Base-by-base conservation (phyloP, 75 land plant genomes). In the Cunninghamia lanceolata region DNA sequence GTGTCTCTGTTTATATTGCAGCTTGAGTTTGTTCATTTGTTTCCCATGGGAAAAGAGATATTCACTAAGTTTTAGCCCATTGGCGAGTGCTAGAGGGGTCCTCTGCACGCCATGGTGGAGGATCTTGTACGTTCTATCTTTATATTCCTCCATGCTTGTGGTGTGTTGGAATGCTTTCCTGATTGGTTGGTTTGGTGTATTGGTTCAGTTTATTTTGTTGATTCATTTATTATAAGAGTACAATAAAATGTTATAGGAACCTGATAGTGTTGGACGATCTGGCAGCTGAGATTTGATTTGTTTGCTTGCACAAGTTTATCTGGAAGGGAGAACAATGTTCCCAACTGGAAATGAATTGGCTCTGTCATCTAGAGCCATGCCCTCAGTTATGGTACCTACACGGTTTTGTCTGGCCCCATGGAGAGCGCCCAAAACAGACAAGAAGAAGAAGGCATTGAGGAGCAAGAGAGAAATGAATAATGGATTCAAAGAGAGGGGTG, bases 371-470 rank as follows among this genome's bases (percentile, higher is more conserved):
- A 47, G 85, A 68, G 91, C 89, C 59, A 66, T 43, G 6, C 87
- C 78, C 16, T 21, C 86, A 53, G 83, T 82, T 14, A 32, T 91
- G 66, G 85, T 95, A 39, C 94, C 95, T 16, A 90, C 86, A 40
- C 89, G 91, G n/a, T 96, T 96, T 85, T n/a, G 92, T 94, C 11
- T 96, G 98, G 98, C 95, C 95, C 66, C 89, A 96, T 89, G 98
- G 98, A 11, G 98, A 97, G 0, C 88, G 91, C n/a, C 90, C n/a
- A n/a, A n/a, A n/a, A n/a, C n/a, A n/a, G n/a, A n/a, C n/a, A n/a
- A n/a, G n/a, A n/a, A n/a, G n/a, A n/a, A n/a, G n/a, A n/a, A n/a
- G n/a, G n/a, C n/a, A n/a, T n/a, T n/a, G n/a, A n/a, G n/a, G n/a
- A n/a, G n/a, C n/a, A n/a, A n/a, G n/a, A n/a, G n/a, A n/a, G n/a